Percentiles rank a stretch among this genome's conserved stretches.
phyloP scores from a whole-genome alignment of 2,329 filamentous ascomycete species.

The Zymoseptoria brevis region DNA sequence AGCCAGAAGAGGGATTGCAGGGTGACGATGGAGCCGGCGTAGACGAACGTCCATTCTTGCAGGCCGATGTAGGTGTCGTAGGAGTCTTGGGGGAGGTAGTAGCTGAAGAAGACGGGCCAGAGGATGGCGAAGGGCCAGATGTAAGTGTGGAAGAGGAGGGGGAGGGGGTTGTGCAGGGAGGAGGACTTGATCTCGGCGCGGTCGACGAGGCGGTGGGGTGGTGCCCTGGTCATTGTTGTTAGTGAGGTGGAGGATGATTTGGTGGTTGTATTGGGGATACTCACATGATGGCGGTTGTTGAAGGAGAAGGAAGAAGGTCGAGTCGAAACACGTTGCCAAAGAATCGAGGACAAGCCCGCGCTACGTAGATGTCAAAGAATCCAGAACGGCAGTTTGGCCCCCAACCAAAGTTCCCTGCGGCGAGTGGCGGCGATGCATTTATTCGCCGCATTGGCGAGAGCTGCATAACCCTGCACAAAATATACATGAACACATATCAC shows the following conservation, averaged over 20 bases:
- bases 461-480: neutral
- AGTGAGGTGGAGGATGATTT: neutral
- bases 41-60: slow-evolving; percentile 98
- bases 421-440: neutral
- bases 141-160: slow-evolving; percentile 74
- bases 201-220: slow-evolving; percentile 61
- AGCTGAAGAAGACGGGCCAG: slow-evolving; percentile 85
- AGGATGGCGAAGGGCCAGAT: slow-evolving; percentile 85
- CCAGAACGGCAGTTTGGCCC: neutral
- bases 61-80: slow-evolving; percentile 88
- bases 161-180: slow-evolving; percentile 79
- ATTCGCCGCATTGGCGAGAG: neutral
- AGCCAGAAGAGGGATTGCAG: slow-evolving; percentile 85
- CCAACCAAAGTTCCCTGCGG: neutral
- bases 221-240: slow-evolving; percentile 41
- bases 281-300: slow-evolving; percentile 5
- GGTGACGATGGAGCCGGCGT: slow-evolving; percentile 79
- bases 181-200: slow-evolving; percentile 82
- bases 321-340: neutral
- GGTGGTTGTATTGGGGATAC: neutral
- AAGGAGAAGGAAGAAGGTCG: neutral
- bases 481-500: neutral
- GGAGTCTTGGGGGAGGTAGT: slow-evolving; percentile 73
- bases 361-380: neutral
- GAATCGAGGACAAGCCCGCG: neutral